phyloP scores from a whole-genome alignment of 116 monocot genomes.

The Papilionanthe hybrid region DNA sequence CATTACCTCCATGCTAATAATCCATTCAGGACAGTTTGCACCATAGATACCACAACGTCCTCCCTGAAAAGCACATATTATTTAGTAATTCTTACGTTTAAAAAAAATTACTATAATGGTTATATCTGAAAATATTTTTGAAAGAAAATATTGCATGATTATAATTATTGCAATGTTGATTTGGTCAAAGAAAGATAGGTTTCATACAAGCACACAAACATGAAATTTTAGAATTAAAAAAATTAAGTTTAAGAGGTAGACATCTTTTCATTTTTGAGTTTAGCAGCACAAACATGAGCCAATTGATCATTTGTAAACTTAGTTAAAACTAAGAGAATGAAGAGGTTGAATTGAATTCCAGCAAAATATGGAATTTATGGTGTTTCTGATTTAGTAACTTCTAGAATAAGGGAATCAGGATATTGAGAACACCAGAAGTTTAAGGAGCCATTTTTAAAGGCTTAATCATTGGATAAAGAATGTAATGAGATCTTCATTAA shows the following conservation, averaged over 20 bases:
- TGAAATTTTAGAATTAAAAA: background rate
- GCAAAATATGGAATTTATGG: too few relatives aligned
- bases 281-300: too few relatives aligned
- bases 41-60: conserved; percentile 76
- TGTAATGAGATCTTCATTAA: too few relatives aligned
- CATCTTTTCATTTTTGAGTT: background rate
- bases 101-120: background rate
- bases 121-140: background rate
- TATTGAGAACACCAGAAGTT: too few relatives aligned
- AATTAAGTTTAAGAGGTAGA: background rate
- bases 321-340: too few relatives aligned
- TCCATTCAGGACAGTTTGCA: conserved; percentile 71
- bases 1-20: conserved; percentile 53
- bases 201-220: background rate
- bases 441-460: too few relatives aligned
- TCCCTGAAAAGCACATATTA: conserved; percentile 31
- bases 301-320: too few relatives aligned
- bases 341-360: too few relatives aligned
- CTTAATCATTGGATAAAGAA: too few relatives aligned
- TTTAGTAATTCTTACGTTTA: background rate
- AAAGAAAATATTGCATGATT: background rate
- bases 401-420: too few relatives aligned
- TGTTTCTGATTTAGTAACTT: too few relatives aligned
- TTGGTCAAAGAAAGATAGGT: background rate
- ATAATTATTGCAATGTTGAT: background rate